Base-by-base conservation (phyloP, 768 basidiomycete genomes). In the Tephrocybe rancida region DNA sequence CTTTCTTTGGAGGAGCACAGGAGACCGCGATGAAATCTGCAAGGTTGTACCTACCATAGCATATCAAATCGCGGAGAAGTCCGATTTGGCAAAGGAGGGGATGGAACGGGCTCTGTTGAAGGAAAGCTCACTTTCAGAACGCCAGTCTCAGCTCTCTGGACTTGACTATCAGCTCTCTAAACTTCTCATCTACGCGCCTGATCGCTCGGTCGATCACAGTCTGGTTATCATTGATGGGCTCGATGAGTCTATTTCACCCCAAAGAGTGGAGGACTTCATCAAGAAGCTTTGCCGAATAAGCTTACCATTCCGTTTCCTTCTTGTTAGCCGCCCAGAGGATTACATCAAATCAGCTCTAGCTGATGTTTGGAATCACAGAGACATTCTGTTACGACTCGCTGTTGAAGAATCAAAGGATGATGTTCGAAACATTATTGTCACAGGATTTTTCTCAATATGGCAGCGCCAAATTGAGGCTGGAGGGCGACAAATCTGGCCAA, bases 1-100 rank as follows among this genome's bases (percentile, higher is more conserved):
- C 30, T 52, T 52, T 30, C 44, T 52, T 19, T 30, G n/a, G 41
- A 26, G 50, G 27, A 30, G 30, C 21, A 32, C 41, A n/a, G 41
- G 41, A 21, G 41, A 29, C n/a, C 43, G 50, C 22, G 30, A 30
- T 8, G 22, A 44, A 2, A 29, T 43, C 26, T 19, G 1, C 41
- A 24, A 19, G n/a, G 14, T 51, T 21, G 29, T 51, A 6, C 19
- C 50, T 27, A 51, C 50, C n/a, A 18, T 43, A 19, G 50, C 50
- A 2, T 51, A 35, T 8, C 50, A 51, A 27, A 42, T 51, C 42
- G 38, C 38, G 24, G 3, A 18, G 5, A 34, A 1, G 5, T 30
- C 44, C 41, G n/a, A 42, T n/a, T 13, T 6, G 2, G n/a, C 48
- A 5, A 8, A 22, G n/a, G 10, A 19, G 9, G 9, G 9, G 7